These are phyloP conservation scores for Gillenia trifoliata DNA, from an alignment of 306 rosid species.

Conservation along the genomic window DNA sequence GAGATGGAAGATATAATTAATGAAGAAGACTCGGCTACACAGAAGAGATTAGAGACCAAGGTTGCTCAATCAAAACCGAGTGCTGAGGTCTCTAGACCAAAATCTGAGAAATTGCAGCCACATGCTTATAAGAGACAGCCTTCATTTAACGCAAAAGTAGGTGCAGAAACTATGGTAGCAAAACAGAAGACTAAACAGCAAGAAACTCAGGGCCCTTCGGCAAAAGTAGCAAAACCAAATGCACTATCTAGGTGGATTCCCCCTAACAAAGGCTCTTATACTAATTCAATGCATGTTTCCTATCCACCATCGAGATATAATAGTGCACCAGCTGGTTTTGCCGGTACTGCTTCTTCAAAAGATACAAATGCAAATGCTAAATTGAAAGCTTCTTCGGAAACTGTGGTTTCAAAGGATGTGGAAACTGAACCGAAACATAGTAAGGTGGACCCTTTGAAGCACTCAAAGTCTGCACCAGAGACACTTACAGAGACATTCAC, in stretches of 20 bases:
- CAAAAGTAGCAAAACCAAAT: conserved; percentile 68
- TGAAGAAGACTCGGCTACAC: conserved; percentile 41
- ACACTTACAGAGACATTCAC: conserved; percentile 37
- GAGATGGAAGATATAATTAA: conserved; percentile 38
- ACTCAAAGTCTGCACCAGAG: conserved; percentile 44
- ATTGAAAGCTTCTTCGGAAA: conserved; percentile 37
- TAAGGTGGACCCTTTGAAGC: conserved; percentile 39
- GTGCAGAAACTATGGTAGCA: conserved; percentile 36
- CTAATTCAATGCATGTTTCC: conserved; percentile 72
- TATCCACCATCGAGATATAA: conserved; percentile 77
- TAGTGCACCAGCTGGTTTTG: conserved; percentile 59
- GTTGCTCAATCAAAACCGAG: conserved; percentile 28
- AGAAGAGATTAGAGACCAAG: conserved; percentile 47
- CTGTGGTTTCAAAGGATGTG: conserved; percentile 31
- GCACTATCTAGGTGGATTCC: conserved; percentile 80
- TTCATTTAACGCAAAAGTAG: conserved; percentile 39
- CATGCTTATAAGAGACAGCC: conserved; percentile 49
- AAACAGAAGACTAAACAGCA: conserved; percentile 64
- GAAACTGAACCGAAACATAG: conserved; percentile 41
- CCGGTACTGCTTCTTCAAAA: conserved; percentile 35
- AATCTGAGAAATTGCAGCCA: conserved; percentile 52
- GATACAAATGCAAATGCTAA: conserved; percentile 49
- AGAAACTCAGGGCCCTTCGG: conserved; percentile 51
- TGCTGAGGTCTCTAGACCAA: conserved; percentile 48
- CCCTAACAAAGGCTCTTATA: conserved; percentile 66